Evolutionary conservation across 495 filamentous ascomycete species (phyloP).

Genomic region (Xylaria bambusicola): DNA sequence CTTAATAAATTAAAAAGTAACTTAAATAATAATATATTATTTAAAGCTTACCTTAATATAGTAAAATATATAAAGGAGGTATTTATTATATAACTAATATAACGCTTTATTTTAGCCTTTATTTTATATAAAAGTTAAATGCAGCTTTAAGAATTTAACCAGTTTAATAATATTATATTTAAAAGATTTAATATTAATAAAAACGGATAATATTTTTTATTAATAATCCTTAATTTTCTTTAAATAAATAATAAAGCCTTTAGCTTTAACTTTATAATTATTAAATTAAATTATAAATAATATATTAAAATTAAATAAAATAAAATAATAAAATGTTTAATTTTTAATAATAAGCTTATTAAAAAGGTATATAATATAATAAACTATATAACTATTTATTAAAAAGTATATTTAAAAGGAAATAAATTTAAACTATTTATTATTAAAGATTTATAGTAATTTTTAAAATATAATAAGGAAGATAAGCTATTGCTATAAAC

Average conservation of each 20-base stretch:
- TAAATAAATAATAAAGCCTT: conserved; percentile 49
- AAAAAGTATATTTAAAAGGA: conserved; percentile 42
- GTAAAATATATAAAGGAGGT: conserved; percentile 48
- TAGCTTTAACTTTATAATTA: conserved; percentile 51
- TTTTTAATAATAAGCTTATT: conserved; percentile 47
- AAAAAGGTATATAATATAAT: conserved; percentile 36
- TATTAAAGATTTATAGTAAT: conserved; percentile 55
- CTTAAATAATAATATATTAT: conserved; percentile 37
- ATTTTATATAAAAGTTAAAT: conserved; percentile 40
- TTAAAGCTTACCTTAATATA: conserved; percentile 43
- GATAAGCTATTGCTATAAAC: conserved; percentile 40
- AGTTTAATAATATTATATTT: conserved; percentile 49
- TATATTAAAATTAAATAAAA: conserved; percentile 44
- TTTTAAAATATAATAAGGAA: conserved; percentile 46
- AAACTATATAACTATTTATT: conserved; percentile 49
- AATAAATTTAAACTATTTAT: conserved; percentile 31
- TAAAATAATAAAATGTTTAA: conserved; percentile 40
- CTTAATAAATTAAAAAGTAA: conserved; percentile 53
- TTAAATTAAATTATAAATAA: conserved; percentile 29
- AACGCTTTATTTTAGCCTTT: conserved; percentile 51
- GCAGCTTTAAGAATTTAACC: conserved; percentile 48
- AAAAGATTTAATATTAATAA: conserved; percentile 50
- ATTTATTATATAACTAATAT: conserved; percentile 44
- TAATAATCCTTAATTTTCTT: conserved; percentile 47
- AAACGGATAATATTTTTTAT: conserved; percentile 48